A percentile compares a stretch with the other conserved stretches of the same genome.
Conservation (phyloP, 345 rosid species). For the Hibiscus tridactylites region DNA sequence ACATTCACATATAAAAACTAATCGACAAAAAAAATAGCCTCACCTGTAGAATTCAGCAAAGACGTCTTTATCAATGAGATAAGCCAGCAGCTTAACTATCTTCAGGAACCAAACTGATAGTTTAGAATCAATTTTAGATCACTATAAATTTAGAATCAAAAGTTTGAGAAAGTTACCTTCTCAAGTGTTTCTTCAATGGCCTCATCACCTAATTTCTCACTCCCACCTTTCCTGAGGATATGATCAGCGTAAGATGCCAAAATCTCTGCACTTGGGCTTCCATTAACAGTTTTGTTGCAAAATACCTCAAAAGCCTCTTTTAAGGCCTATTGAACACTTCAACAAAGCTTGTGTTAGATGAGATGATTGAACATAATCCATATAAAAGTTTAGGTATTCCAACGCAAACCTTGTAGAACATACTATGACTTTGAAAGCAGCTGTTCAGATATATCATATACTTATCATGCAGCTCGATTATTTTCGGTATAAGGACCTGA, state of each 20-base stretch:
- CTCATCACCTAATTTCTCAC: conserved; percentile 60
- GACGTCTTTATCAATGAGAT: conserved; percentile 33
- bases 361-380: not conserved
- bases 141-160: not conserved
- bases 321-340: conserved; percentile 35
- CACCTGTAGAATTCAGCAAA: conserved; percentile 32
- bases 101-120: conserved; percentile 23
- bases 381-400: not conserved
- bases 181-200: conserved; percentile 60
- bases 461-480: conserved; percentile 62
- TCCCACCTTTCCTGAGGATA: conserved; percentile 61
- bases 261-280: conserved; percentile 55
- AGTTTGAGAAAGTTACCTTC: conserved; percentile 27
- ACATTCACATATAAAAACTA: not conserved
- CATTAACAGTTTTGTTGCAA: conserved; percentile 53
- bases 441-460: conserved; percentile 45
- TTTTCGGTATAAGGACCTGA: conserved; percentile 57
- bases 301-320: conserved; percentile 69
- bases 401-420: conserved; percentile 50
- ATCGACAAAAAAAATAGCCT: not conserved
- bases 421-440: conserved; percentile 52
- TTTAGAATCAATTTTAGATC: conserved; percentile 2
- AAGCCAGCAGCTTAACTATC: conserved; percentile 70
- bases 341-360: not conserved
- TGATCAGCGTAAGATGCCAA: conserved; percentile 60